A percentile compares a stretch with the other conserved stretches of the same genome.
Evolutionary conservation across 73 alveolate genomes (phyloP).

Genomic region (Effrenium voratum): DNA sequence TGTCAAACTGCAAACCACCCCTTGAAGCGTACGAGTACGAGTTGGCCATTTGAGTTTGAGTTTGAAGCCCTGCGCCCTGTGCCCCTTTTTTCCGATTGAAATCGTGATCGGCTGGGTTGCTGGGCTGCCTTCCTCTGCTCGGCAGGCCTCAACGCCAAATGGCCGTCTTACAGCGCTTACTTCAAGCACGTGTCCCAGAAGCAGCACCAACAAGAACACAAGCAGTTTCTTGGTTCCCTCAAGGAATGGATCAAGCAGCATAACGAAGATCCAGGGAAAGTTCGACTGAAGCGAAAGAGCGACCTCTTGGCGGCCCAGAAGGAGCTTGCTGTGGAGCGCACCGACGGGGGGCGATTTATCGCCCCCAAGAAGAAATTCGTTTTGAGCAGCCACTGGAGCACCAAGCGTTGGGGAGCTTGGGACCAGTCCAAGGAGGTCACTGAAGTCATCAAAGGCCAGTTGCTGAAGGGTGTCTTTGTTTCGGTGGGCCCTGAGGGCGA

Average conservation of each 20-base stretch:
- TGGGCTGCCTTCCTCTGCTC: no score
- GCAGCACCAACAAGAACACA: constrained; percentile 16
- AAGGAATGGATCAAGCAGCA: constrained; percentile 47
- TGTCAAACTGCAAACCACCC: no score
- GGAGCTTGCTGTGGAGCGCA: not conserved
- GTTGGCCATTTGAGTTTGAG: no score
- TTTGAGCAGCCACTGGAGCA: not conserved
- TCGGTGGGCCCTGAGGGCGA: not conserved
- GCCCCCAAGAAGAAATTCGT: constrained; percentile 45
- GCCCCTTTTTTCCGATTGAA: no score
- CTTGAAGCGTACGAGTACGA: no score
- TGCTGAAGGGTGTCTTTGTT: not conserved
- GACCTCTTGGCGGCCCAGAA: not conserved
- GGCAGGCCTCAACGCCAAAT: not conserved
- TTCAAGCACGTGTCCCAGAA: not conserved
- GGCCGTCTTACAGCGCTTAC: not conserved
- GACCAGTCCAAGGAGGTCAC: not conserved
- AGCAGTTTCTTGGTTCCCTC: not conserved
- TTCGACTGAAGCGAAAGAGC: not conserved
- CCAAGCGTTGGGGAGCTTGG: not conserved
- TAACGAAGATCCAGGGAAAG: not conserved
- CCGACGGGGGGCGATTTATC: not conserved
- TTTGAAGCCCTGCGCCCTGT: no score
- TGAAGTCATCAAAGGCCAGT: not conserved
- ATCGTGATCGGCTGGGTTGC: no score